These are phyloP conservation scores for Lasiosphaeria hispida DNA, from an alignment of 495 filamentous ascomycete species.

Conservation along the genomic window DNA sequence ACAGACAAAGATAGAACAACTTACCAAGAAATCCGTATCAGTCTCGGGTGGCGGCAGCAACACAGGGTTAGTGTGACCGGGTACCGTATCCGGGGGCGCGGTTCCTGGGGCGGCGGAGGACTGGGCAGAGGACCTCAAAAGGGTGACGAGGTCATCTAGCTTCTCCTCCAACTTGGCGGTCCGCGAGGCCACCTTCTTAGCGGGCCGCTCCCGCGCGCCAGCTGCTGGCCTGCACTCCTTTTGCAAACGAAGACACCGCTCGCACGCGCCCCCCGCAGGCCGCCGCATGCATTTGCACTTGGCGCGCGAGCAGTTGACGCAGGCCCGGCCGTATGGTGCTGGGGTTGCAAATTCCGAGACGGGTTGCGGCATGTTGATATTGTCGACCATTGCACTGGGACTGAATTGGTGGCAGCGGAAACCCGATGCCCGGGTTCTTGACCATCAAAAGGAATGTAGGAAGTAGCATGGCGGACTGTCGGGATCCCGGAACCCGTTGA, in stretches of 20 bases:
- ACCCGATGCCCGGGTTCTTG: neutral
- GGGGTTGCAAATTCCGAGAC: conserved; percentile 13
- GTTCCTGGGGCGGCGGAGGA: neutral
- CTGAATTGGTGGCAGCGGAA: neutral
- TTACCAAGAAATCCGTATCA: neutral
- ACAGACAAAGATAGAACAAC: too few relatives aligned
- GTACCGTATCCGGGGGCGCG: neutral
- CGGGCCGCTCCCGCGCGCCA: conserved; percentile 35
- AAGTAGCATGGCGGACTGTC: too few relatives aligned
- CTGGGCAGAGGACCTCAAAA: conserved; percentile 33
- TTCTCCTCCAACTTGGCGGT: conserved; percentile 50
- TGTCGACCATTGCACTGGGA: neutral
- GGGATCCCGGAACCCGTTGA: too few relatives aligned
- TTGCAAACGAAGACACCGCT: conserved; percentile 49
- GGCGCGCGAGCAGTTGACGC: conserved; percentile 49
- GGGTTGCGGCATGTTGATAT: neutral
- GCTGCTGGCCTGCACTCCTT: conserved; percentile 43
- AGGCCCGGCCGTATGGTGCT: conserved; percentile 47
- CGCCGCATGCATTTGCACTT: conserved; percentile 52
- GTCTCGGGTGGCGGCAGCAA: neutral
- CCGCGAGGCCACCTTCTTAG: conserved; percentile 24
- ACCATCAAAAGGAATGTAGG: neutral
- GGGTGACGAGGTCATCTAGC: conserved; percentile 49
- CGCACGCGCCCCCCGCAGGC: conserved; percentile 38
- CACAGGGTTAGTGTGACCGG: neutral